A percentile compares a stretch with the other conserved stretches of the same genome.
phyloP scores from a whole-genome alignment of 805 yeast species.

The Metschnikowia colocasiae region DNA sequence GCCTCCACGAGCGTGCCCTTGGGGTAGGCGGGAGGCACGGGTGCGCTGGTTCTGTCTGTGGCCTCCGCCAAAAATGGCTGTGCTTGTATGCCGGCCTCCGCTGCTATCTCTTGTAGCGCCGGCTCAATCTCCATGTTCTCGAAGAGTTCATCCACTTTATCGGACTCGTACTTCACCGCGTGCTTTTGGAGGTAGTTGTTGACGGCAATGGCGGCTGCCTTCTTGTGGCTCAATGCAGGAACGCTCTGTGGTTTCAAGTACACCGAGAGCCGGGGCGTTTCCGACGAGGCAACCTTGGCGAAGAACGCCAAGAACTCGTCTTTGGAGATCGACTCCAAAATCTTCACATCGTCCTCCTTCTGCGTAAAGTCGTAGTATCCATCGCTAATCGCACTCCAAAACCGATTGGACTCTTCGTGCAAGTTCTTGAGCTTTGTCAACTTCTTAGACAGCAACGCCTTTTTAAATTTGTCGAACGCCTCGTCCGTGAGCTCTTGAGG shows the following conservation, averaged over 20 bases:
- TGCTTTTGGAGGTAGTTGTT: conserved; percentile 24
- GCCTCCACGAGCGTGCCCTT: conserved; percentile 44
- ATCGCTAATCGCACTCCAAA: conserved; percentile 62
- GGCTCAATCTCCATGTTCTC: conserved; percentile 13
- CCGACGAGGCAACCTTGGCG: conserved; percentile 34
- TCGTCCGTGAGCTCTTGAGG: conserved; percentile 47
- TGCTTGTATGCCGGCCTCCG: conserved; percentile 5
- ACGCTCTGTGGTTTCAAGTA: conserved; percentile 51
- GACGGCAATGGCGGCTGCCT: conserved; percentile 25
- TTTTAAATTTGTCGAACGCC: conserved; percentile 66
- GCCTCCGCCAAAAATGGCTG: conserved; percentile 16
- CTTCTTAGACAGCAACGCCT: conserved; percentile 62
- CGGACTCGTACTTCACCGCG: conserved; percentile 24
- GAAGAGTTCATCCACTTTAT: conserved; percentile 20
- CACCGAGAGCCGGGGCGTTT: conserved; percentile 23
- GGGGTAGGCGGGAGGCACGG: conserved; percentile 43
- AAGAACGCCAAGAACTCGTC: conserved; percentile 57
- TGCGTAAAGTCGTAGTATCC: conserved; percentile 78
- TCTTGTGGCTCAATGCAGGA: conserved; percentile 18
- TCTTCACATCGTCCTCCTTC: conserved; percentile 52
- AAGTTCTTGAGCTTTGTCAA: conserved; percentile 72
- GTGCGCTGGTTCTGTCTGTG: conserved; percentile 18
- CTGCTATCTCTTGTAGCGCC: conserved; percentile 16
- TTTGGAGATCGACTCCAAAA: conserved; percentile 52
- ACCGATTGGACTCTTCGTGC: conserved; percentile 66